A percentile compares a stretch with the other conserved stretches of the same genome.
Evolutionary conservation across 2,329 filamentous ascomycete species (phyloP).

Genomic region (Fusarium marasasianum): DNA sequence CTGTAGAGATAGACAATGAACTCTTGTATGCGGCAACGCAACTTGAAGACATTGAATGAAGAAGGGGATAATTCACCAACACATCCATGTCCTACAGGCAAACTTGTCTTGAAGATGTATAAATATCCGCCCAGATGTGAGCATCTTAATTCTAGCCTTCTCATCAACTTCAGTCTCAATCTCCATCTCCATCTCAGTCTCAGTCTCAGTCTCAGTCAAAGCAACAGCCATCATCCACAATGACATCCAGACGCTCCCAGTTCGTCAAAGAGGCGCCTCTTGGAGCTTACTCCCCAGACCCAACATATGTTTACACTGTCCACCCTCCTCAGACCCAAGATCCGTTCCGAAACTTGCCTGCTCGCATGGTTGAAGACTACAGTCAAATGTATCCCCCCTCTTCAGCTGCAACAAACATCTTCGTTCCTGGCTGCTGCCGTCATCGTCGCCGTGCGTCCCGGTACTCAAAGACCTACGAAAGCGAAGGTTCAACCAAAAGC

Average conservation of each 20-base stretch:
- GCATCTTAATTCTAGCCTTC: neutral
- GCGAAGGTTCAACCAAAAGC: neutral
- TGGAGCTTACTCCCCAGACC: neutral
- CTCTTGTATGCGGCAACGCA: neutral
- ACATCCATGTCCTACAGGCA: neutral
- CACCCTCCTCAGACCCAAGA: neutral
- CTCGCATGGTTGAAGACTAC: conserved; percentile 3
- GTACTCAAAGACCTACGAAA: neutral
- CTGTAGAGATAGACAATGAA: neutral
- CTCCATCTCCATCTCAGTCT: neutral
- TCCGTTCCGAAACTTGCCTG: neutral
- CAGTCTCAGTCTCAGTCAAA: neutral
- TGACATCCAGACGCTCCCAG: conserved; percentile 16
- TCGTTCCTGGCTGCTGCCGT: conserved; percentile 1
- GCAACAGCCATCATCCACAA: neutral
- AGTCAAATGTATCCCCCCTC: conserved; percentile 5
- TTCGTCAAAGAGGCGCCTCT: neutral
- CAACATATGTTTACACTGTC: conserved; percentile 5
- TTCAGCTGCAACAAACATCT: neutral
- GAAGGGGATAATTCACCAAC: neutral
- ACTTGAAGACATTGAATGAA: neutral
- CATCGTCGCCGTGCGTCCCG: conserved; percentile 15
- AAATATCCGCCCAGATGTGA: conserved; percentile 4
- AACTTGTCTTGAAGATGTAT: conserved; percentile 2
- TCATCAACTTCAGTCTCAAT: neutral